A percentile compares a stretch with the other conserved stretches of the same genome.
Conservation (phyloP, 2,329 filamentous ascomycete species). For the Alternaria viburni region DNA sequence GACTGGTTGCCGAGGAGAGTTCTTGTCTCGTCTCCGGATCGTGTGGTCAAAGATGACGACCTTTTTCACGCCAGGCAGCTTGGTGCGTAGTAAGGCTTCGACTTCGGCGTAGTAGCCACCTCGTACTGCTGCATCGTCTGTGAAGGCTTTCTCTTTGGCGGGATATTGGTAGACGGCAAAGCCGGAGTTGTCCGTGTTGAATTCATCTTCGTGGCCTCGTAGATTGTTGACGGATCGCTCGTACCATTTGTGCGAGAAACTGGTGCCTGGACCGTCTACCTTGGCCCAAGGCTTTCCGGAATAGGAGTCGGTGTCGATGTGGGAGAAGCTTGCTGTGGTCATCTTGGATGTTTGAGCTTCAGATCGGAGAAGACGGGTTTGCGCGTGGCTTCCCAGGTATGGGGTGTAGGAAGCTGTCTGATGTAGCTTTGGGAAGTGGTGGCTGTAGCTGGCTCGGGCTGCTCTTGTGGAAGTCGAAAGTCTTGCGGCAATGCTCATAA, state of each 20-base stretch:
- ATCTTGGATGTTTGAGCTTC: constrained; percentile 48
- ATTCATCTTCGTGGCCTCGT: constrained; percentile 57
- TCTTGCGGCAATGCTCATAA: neutral
- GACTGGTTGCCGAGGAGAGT: constrained; percentile 67
- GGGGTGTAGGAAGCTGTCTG: neutral
- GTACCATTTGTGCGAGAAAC: constrained; percentile 57
- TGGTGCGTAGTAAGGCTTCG: constrained; percentile 61
- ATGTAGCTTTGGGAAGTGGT: neutral
- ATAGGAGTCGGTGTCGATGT: constrained; percentile 64
- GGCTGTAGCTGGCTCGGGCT: neutral
- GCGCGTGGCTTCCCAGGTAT: neutral
- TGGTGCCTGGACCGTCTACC: constrained; percentile 66
- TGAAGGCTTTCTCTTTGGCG: constrained; percentile 61
- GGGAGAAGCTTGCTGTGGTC: constrained; percentile 65
- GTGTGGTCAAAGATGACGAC: constrained; percentile 77
- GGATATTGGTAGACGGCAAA: constrained; percentile 64
- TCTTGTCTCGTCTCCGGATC: constrained; percentile 63
- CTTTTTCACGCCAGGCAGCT: constrained; percentile 63
- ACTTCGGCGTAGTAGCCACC: constrained; percentile 67
- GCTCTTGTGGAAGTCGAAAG: neutral
- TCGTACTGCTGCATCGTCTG: constrained; percentile 62
- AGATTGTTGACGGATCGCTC: constrained; percentile 61
- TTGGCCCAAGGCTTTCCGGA: constrained; percentile 67
- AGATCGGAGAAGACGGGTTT: neutral
- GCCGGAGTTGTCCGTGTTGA: constrained; percentile 64